A percentile compares a stretch with the other conserved stretches of the same genome.
Evolutionary conservation across 225 moss, liverwort and hornwort species (phyloP).

Genomic region (Physcomitrium patens): DNA sequence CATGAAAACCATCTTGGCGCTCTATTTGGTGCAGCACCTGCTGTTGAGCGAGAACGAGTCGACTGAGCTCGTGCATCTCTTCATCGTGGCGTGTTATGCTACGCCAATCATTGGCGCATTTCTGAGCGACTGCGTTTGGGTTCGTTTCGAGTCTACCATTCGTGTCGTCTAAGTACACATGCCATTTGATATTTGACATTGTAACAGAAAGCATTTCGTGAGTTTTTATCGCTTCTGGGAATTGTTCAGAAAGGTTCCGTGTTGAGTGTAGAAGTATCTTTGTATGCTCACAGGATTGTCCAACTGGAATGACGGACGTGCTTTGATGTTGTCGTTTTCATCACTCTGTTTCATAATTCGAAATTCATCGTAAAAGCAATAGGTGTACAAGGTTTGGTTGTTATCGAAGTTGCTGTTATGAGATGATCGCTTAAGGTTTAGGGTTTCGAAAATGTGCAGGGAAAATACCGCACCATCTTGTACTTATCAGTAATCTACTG

Average conservation of each 20-base stretch:
- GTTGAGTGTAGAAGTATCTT: background rate
- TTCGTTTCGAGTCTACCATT: conserved; percentile 23
- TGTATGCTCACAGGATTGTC: background rate
- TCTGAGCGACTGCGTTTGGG: conserved; percentile 84
- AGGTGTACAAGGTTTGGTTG: background rate
- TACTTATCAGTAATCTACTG: conserved; percentile 81
- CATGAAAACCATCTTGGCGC: conserved; percentile 88
- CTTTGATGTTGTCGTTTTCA: background rate
- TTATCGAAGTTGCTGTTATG: background rate
- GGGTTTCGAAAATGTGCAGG: conserved; percentile 48
- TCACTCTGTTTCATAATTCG: background rate
- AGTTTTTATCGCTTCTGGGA: background rate
- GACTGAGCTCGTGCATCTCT: conserved; percentile 86
- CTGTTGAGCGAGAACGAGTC: conserved; percentile 74
- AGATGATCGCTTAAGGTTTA: conserved; percentile 1
- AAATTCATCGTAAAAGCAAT: background rate
- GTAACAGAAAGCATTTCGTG: background rate
- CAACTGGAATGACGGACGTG: too few species aligned
- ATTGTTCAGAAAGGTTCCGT: background rate
- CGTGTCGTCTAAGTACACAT: background rate
- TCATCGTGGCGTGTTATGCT: conserved; percentile 86
- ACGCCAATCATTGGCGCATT: conserved; percentile 84
- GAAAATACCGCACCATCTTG: conserved; percentile 88
- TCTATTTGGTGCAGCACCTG: conserved; percentile 74
- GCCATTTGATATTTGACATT: background rate